phyloP scores from a whole-genome alignment of 2,329 filamentous ascomycete species.

The Phialocephala sp. region DNA sequence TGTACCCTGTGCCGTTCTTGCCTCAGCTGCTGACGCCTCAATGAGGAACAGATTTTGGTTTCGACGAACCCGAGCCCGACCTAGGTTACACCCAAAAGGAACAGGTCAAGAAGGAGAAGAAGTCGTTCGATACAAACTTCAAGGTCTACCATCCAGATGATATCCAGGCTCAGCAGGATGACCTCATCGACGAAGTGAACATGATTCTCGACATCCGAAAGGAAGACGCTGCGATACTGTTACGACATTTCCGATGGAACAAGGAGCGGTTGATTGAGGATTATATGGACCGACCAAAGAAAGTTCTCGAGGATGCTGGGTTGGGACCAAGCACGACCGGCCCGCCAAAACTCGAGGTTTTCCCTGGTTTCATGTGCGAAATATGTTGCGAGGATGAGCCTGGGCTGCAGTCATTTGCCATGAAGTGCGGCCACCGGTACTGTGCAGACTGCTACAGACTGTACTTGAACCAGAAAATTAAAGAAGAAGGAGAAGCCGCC shows the following conservation, averaged over 20 bases:
- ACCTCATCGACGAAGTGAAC: slow-evolving; percentile 87
- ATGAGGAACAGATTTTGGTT: slow-evolving; percentile 42
- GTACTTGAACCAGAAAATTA: slow-evolving; percentile 91
- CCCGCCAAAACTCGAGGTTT: slow-evolving; percentile 70
- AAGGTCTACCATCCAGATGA: slow-evolving; percentile 80
- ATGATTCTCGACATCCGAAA: slow-evolving; percentile 87
- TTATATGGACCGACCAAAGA: slow-evolving; percentile 88
- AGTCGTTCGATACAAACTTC: slow-evolving; percentile 83
- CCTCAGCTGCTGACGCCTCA: slow-evolving; percentile 10
- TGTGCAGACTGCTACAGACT: slow-evolving; percentile 92
- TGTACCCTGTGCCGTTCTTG: background rate
- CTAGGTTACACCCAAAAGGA: slow-evolving; percentile 62
- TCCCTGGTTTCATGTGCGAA: slow-evolving; percentile 85
- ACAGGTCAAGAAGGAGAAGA: slow-evolving; percentile 73
- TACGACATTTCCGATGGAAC: slow-evolving; percentile 93
- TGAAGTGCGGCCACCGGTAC: slow-evolving; percentile 94
- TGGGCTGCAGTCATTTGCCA: slow-evolving; percentile 81
- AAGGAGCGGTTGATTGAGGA: slow-evolving; percentile 93
- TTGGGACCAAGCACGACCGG: slow-evolving; percentile 68
- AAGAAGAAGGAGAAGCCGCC: slow-evolving; percentile 92
- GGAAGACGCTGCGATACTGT: slow-evolving; percentile 87
- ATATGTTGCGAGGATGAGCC: slow-evolving; percentile 93
- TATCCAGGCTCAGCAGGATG: slow-evolving; percentile 84
- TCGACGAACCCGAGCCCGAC: slow-evolving; percentile 56
- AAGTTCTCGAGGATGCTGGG: slow-evolving; percentile 83